Evolutionary conservation across 176 grass and related monocot species (phyloP).

Genomic region (Saccharum spontaneum): DNA sequence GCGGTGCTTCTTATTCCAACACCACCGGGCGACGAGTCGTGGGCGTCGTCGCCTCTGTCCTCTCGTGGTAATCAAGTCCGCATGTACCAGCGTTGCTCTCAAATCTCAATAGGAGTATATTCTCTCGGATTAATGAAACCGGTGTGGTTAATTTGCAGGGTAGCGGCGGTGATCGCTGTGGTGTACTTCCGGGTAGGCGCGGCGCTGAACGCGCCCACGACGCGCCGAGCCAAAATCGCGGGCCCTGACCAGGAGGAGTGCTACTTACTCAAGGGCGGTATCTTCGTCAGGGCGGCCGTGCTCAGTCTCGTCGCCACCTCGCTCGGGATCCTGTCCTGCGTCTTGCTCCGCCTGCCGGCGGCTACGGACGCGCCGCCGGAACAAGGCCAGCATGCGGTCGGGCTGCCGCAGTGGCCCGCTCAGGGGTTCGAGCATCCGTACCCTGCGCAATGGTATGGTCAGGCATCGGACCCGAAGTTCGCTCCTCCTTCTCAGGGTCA

Average conservation of each 20-base stretch:
- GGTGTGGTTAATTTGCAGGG: not conserved
- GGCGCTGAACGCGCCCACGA: not conserved
- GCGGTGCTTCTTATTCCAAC: not conserved
- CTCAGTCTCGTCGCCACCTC: slow-evolving; percentile 8
- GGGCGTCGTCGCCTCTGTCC: not conserved
- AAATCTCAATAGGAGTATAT: too few species aligned
- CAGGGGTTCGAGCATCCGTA: not conserved
- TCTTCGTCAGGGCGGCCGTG: not conserved
- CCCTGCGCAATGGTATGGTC: not conserved
- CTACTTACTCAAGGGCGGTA: not conserved
- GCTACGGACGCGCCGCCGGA: not conserved
- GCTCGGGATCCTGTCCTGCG: not conserved
- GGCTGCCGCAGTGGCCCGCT: not conserved
- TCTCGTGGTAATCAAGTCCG: not conserved
- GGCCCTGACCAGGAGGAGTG: not conserved
- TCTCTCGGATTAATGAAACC: not conserved
- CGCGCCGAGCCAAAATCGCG: not conserved
- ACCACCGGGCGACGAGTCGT: not conserved
- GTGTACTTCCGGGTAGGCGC: not conserved
- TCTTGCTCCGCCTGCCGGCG: not conserved
- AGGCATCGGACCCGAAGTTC: not conserved
- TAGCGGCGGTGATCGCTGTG: not conserved
- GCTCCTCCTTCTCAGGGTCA: not conserved
- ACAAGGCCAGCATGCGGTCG: not conserved
- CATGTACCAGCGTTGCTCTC: too few species aligned